phyloP scores from a whole-genome alignment of 2,329 filamentous ascomycete species.

The Albifimbria verrucaria region DNA sequence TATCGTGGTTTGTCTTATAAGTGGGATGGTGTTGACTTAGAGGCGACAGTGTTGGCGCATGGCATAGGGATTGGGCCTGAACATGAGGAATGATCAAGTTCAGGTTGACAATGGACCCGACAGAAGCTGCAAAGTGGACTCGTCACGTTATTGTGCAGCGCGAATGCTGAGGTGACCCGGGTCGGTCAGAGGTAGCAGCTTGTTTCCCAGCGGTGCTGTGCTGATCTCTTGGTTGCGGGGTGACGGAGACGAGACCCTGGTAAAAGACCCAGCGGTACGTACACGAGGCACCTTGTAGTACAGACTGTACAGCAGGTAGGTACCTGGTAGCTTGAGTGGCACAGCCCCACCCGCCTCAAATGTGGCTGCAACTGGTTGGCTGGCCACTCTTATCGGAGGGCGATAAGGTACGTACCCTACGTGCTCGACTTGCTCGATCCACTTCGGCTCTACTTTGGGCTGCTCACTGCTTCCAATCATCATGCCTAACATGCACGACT shows the following conservation, averaged over 20 bases:
- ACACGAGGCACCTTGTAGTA: too few species aligned
- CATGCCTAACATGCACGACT: too few species aligned
- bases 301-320: too few species aligned
- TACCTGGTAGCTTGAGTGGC: too few species aligned
- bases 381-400: neutral
- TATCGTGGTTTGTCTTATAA: conserved; percentile 7
- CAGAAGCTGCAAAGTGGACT: neutral
- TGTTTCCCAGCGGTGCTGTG: neutral
- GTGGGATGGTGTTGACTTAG: neutral
- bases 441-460: too few species aligned
- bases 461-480: too few species aligned
- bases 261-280: too few species aligned
- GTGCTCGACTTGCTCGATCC: too few species aligned
- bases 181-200: conserved; percentile 2
- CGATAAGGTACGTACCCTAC: too few species aligned
- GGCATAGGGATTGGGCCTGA: too few species aligned
- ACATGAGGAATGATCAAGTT: too few species aligned
- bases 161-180: neutral
- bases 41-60: neutral
- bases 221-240: conserved; percentile 13
- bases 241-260: conserved; percentile 4
- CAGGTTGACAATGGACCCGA: too few species aligned
- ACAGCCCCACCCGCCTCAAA: neutral
- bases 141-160: neutral
- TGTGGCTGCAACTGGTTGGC: neutral